Percentiles rank a stretch among this genome's conserved stretches.
These are phyloP conservation scores for Cerrena zonata DNA, from an alignment of 1,284 basidiomycete genomes.

Conservation along the genomic window DNA sequence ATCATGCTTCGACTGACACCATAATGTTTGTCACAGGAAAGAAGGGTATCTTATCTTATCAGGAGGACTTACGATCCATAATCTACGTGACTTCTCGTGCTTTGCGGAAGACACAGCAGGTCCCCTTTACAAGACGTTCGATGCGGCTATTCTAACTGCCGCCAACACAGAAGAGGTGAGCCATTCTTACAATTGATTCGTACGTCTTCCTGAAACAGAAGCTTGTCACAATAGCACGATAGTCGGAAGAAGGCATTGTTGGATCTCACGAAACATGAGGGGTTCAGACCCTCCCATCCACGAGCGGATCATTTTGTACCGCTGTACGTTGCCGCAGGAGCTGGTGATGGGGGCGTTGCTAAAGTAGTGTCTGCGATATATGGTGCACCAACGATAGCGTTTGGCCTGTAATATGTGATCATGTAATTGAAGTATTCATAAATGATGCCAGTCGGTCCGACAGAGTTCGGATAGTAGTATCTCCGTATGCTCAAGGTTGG, in stretches of 20 bases:
- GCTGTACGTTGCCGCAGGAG: constrained; percentile 66
- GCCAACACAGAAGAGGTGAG: constrained; percentile 45
- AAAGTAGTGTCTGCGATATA: constrained; percentile 49
- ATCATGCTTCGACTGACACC: constrained; percentile 3
- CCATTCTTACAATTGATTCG: constrained; percentile 20
- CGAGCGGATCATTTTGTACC: constrained; percentile 72
- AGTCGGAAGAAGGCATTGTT: constrained; percentile 41
- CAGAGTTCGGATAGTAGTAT: no score
- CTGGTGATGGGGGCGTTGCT: constrained; percentile 52
- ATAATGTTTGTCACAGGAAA: constrained; percentile 30
- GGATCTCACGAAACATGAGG: constrained; percentile 47
- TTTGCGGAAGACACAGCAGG: constrained; percentile 49
- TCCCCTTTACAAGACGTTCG: constrained; percentile 48
- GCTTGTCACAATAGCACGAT: constrained; percentile 25
- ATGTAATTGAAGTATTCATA: no score
- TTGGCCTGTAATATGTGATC: constrained; percentile 47
- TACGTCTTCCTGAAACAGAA: neutral
- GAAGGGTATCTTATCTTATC: constrained; percentile 67
- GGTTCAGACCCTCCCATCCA: constrained; percentile 62
- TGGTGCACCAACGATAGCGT: constrained; percentile 56
- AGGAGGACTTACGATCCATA: constrained; percentile 67
- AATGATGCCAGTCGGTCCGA: no score
- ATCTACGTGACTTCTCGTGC: constrained; percentile 49
- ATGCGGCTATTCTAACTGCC: constrained; percentile 55
- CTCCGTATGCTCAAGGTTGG: no score